Evolutionary conservation across 306 rosid species (phyloP), one percentile per base, ranked within the genome.

Genomic region (Pyrus betulifolia): DNA sequence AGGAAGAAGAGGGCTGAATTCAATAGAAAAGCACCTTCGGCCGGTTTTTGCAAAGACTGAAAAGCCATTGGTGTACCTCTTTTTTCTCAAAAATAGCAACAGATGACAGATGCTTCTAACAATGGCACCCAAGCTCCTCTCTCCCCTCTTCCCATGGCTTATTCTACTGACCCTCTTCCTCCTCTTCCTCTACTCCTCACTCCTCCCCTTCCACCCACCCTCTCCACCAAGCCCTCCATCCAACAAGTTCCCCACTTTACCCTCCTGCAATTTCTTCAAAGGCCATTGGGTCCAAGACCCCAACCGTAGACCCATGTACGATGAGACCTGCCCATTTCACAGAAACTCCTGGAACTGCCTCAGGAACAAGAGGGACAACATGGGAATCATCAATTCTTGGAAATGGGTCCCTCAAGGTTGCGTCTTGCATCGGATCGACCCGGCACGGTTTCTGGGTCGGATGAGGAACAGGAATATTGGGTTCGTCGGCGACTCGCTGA

Each of bases 341-440:
- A 83, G 98, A 33, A 94, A 89, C 82, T 87, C 98, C 11, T 94
- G 97, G 97, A 92, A 94, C 65, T 94, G 98, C 82, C 70, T 92
- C 72, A 85, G 91, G 81, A 94, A 89, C 87, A 80, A 89, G 83
- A 83, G 98, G 69, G 86, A 82, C 11, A 87, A 89, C 75, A 82
- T 92, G 81, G 89, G 55, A 74, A 23, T 71, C 28, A 94, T 94
- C 85, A 92, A 92, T 80, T 87, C 95, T 0, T 89, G 97, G 96
- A 90, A 79, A 79, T 94, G 96, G 97, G 81, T 81, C 17, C 98
- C 98, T 1, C 71, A 44, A 6, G 75, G 77, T 57, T 94, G 96
- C 71, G 86, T 75, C 71, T 74, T 94, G 75, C 85, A 67, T 5
- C 87, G 90, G 81, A 76, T 94, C 75, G 94, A 91, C 76, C 96